Evolutionary conservation across 2,329 filamentous ascomycete genomes (phyloP), one percentile per base, ranked within the genome.

Genomic region (Amylocarpus encephaloides): DNA sequence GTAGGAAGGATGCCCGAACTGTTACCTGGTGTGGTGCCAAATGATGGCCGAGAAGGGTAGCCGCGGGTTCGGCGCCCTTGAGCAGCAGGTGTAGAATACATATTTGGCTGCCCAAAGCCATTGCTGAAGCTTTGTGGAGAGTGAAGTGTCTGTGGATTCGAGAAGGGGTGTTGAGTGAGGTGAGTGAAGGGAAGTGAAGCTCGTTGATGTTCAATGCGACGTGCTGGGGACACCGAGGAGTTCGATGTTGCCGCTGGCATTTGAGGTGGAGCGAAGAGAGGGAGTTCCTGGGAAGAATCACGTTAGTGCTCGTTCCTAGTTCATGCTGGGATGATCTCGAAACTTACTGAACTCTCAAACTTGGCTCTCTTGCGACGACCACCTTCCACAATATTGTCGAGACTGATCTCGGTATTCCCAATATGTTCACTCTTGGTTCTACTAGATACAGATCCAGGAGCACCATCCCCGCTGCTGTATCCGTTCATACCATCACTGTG

Each of bases 351-450:
- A 74, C 92, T 97, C 70, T 97, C 92, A 72, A 86, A 86, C 71
- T 95, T 96, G 63, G 92, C 88, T 65, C 90, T 83, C 76, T 97
- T 96, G 66, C 93, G 85, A 69, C 93, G 85, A 59, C 92, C 91
- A 65, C 94, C 93, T 71, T 97, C 92, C 54, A 98, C 87, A 69
- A 98, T 97, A 67, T 98, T 98, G 62, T 96, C 91, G 60, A 96
- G 82, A 67, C 92, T 97, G 65, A 98, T 98, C 62, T 98, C 93
- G 13, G 93, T 95, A 67, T 89, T 96, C 43, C 88, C 90, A 63
- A 95, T 81, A 58, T 89, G 86, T 63, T 96, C 91, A 58, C 76
- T 82, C 68, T 88, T 90, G 61, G 78, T 80, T 67, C 86, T 86
- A 63, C 86, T 84, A 52, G 85, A 85, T 59, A 86, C 77, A 49